Conservation (phyloP, 2,329 filamentous ascomycete genomes). For the Penicillium aurantiogriseum region DNA sequence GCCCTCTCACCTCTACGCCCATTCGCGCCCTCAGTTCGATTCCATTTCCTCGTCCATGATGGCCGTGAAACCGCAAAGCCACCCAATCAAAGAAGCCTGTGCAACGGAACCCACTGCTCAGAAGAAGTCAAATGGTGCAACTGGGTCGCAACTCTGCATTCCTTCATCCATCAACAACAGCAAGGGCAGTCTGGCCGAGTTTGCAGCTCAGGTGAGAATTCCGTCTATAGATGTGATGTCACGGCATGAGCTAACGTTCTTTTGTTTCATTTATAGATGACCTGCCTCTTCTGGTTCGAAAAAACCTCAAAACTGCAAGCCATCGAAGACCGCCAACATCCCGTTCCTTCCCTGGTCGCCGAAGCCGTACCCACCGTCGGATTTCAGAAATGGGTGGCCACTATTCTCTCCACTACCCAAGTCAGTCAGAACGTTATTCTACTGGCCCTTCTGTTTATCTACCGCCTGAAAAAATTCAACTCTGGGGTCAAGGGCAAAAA, state of each 20-base stretch:
- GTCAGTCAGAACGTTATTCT: conserved; percentile 95
- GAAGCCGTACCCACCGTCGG: conserved; percentile 74
- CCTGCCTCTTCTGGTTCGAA: conserved; percentile 97
- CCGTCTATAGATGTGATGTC: background rate
- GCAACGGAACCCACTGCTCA: conserved; percentile 21
- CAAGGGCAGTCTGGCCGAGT: conserved; percentile 75
- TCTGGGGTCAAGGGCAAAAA: conserved; percentile 84
- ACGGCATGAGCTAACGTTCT: background rate
- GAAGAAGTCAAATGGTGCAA: conserved; percentile 33
- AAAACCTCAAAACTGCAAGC: conserved; percentile 73
- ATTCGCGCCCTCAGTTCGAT: conserved; percentile 24
- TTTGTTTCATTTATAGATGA: conserved; percentile 60
- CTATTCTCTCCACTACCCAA: conserved; percentile 87
- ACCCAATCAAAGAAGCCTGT: conserved; percentile 24
- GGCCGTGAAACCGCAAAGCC: conserved; percentile 25
- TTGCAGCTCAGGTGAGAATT: conserved; percentile 69
- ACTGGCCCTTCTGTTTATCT: conserved; percentile 86
- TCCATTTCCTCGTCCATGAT: conserved; percentile 23
- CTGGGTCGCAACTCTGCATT: conserved; percentile 62
- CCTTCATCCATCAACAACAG: conserved; percentile 72
- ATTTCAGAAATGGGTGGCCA: conserved; percentile 92
- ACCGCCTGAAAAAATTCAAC: conserved; percentile 86
- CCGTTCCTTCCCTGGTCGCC: conserved; percentile 58
- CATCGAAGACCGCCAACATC: conserved; percentile 60
- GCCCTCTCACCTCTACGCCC: conserved; percentile 26